Evolutionary conservation across 2,329 filamentous ascomycete genomes (phyloP), one percentile per base, ranked within the genome.

Genomic region (Colletotrichum costaricense): DNA sequence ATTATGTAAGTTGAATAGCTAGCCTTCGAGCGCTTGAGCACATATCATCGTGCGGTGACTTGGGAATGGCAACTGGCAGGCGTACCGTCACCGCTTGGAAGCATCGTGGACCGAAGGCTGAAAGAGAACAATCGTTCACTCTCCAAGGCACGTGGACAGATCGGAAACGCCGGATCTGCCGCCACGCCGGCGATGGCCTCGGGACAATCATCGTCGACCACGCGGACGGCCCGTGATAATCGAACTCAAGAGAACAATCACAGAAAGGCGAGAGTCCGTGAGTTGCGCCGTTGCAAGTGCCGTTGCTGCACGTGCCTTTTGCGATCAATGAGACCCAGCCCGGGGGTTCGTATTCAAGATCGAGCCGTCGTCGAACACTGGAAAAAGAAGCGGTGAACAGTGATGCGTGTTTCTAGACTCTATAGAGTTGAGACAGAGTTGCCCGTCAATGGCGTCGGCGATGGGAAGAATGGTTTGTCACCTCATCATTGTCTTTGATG

Each of bases 141-240:
- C 5, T 6, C n/a, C 26, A 12, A 49, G 59, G 14, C 33, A 26
- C 33, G 26, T 26, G 55, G 28, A n/a, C 5, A n/a, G 19, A 66
- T 56, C 62, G 28, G 56, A 68, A 69, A 72, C 64, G 24, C 57
- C 65, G 55, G 58, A 22, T 54, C 54, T 49, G 42, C 38, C 46
- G 57, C 55, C 65, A 54, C 19, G 14, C 65, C 38, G 28, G 14
- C 58, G 69, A 30, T 30, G 42, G 28, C 30, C 49, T 66, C 24
- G 22, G 26, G 64, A 54, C 30, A 19, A 6, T 16, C 42, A 38
- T 52, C 33, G 11, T 14, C 35, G 16, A 70, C 38, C 49, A 59
- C 14, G 42, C 55, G 30, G 62, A 28, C 66, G 68, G 62, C 35
- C 38, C 54, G 54, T 60, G 62, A 19, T 57, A 28, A 42, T 35